Evolutionary conservation across 225 moss, liverwort and hornwort genomes (phyloP), one percentile per base, ranked within the genome.

Genomic region (Ulota crispa): DNA sequence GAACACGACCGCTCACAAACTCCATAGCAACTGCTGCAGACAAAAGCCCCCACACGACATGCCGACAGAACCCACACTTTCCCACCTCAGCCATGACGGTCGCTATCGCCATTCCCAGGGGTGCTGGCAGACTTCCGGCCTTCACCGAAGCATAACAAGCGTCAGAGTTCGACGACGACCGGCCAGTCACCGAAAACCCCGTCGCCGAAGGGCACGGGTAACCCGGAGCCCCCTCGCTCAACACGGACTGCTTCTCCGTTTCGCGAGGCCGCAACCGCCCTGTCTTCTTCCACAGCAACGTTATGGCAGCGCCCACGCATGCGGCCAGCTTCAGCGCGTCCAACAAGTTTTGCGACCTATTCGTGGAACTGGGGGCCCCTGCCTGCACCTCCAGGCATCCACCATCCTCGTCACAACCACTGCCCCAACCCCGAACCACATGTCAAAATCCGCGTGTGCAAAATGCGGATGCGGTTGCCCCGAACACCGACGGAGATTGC

Each of bases 21-120:
- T 43, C 24, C 31, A 70, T 11, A 84, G 10, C 53, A 42, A 68
- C 15, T 53, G 30, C 37, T 69, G 71, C 19, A 2, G 19, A 19
- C 36, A 68, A 68, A 68, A 59, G 3, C 32, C 50, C 2, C 30
- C 15, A 47, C 52, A 56, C 50, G 70, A 74, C 7, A 20, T 55
- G 36, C 19, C 20, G 68, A 56, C 30, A 28, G 12, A 80, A 41
- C 55, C 68, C 21, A 42, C 50, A 12, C 2, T 37, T 52, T 73
- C 78, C 37, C 77, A 94, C 94, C 93, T 98, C 94, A 55, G 85
- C 88, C 78, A 98, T 90, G 73, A 98, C 95, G 54, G 92, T 93
- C 15, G 94, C 95, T 62, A 98, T 91, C 60, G 97, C 95, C 94
- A 90, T 92, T 52, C 95, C 95, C 39, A 98, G 86, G 20, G 93